Evolutionary conservation across 2,329 filamentous ascomycete species (phyloP), one percentile per base, ranked within the genome.

Genomic region (Grosmannia huntii): DNA sequence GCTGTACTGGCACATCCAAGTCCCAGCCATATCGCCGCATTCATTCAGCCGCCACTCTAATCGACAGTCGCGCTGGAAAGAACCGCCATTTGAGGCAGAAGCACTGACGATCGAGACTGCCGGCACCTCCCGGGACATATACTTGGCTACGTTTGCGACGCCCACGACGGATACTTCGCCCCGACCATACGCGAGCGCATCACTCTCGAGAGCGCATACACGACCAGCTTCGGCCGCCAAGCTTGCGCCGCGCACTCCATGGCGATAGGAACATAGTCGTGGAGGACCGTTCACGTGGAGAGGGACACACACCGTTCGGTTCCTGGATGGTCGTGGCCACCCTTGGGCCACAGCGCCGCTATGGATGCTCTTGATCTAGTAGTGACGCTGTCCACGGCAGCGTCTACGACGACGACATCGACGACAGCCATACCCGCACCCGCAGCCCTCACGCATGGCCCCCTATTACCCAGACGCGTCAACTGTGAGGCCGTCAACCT

Each of bases 401-500:
- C 33, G 14, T 16, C 55, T 33, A 28, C 31, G 2, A 28, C 23
- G 5, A n/a, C 53, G 11, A 25, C 25, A n/a, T 28, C 36, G 7
- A 27, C 53, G 4, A 25, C 58, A 56, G 55, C 52, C 33, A 9
- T 19, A 19, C 19, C 27, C 27, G 16, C 60, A 10, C 38, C 27
- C 48, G 55, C 41, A 19, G 25, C 48, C 50, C 36, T 52, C 51
- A 27, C 33, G 7, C 25, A 44, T 11, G 19, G 57, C 27, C 52
- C 57, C 36, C 21, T 50, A 11, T 19, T 31, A 14, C 28, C 55
- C 11, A 28, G 56, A 27, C 58, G 41, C 31, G 27, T 50, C 48
- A 48, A 49, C 56, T 77, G 75, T 67, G 69, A 71, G 36, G 71
- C 73, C 50, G 70, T 71, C 57, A 69, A 73, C 58, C 68, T 79